Evolutionary conservation across 208 protist genomes (phyloP).

Genomic region (Tritrichomonas musculus): DNA sequence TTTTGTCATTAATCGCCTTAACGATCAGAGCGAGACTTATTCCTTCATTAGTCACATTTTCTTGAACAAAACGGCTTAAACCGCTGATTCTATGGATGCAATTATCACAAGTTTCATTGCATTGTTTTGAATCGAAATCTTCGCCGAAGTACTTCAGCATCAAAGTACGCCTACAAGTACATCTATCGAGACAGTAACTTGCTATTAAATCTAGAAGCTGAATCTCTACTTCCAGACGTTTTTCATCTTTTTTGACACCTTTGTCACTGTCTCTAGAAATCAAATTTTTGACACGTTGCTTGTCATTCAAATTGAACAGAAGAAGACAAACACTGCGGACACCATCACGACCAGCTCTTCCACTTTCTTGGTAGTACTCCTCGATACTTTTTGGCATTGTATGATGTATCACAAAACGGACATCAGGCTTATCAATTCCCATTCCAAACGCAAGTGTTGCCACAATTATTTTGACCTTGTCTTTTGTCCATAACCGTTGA

Average conservation of each 20-base stretch:
- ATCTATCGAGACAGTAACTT: background rate
- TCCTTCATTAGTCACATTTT: background rate
- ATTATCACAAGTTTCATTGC: conserved; percentile 32
- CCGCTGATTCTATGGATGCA: background rate
- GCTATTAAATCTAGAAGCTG: background rate
- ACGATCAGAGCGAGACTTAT: background rate
- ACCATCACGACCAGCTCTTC: conserved; percentile 88
- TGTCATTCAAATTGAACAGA: background rate
- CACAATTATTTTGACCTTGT: conserved; percentile 37
- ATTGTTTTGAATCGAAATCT: background rate
- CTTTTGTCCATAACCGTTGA: conserved; percentile 40
- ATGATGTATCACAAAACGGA: conserved; percentile 53
- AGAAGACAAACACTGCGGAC: conserved; percentile 55
- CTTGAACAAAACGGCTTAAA: background rate
- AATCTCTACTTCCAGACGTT: background rate
- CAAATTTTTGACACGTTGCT: background rate
- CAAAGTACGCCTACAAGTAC: background rate
- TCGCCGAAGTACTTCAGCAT: conserved; percentile 28
- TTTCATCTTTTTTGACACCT: background rate
- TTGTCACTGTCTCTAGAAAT: background rate
- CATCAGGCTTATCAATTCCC: conserved; percentile 56
- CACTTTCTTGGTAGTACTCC: conserved; percentile 78
- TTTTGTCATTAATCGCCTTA: background rate
- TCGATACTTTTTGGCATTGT: conserved; percentile 42
- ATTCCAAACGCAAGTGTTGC: conserved; percentile 61